phyloP scores from a whole-genome alignment of 2,329 filamentous ascomycete species.

The Nigrograna mackinnonii region DNA sequence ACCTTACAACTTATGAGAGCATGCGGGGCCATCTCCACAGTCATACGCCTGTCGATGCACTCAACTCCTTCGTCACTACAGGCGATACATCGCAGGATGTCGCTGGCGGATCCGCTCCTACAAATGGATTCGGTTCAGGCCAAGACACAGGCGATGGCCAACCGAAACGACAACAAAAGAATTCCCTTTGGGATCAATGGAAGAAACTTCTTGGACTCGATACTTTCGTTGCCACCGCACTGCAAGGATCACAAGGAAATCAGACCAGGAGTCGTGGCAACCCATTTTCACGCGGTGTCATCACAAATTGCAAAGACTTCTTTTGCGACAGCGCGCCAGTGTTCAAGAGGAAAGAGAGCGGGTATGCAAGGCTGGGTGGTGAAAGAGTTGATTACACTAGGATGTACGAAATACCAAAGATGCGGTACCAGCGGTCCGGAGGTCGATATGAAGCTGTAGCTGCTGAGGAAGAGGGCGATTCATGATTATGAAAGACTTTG shows the following conservation, averaged over 20 bases:
- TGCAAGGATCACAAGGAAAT: conserved; percentile 66
- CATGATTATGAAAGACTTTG: too few species aligned
- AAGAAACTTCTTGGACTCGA: conserved; percentile 86
- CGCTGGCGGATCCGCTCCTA: conserved; percentile 27
- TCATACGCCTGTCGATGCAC: conserved; percentile 58
- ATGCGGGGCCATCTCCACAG: conserved; percentile 79
- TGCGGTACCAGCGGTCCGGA: conserved; percentile 55
- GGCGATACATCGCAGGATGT: conserved; percentile 65
- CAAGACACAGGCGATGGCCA: conserved; percentile 51
- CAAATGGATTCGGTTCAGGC: conserved; percentile 65
- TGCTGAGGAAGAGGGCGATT: conserved; percentile 28
- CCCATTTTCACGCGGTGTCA: conserved; percentile 79
- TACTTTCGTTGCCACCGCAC: conserved; percentile 88
- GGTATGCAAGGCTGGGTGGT: conserved; percentile 76
- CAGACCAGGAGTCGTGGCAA: conserved; percentile 62
- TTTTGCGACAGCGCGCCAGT: conserved; percentile 89
- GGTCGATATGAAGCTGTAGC: conserved; percentile 65
- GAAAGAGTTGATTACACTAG: conserved; percentile 81
- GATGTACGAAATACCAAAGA: conserved; percentile 85
- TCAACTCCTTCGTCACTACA: conserved; percentile 77
- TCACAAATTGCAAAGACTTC: conserved; percentile 95
- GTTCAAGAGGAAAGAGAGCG: conserved; percentile 74
- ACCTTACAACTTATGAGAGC: conserved; percentile 95
- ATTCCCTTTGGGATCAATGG: conserved; percentile 77
- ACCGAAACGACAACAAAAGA: conserved; percentile 55